Evolutionary conservation across 2,329 filamentous ascomycete genomes (phyloP), one percentile per base, ranked within the genome.

Genomic region (Colletotrichum siamense): DNA sequence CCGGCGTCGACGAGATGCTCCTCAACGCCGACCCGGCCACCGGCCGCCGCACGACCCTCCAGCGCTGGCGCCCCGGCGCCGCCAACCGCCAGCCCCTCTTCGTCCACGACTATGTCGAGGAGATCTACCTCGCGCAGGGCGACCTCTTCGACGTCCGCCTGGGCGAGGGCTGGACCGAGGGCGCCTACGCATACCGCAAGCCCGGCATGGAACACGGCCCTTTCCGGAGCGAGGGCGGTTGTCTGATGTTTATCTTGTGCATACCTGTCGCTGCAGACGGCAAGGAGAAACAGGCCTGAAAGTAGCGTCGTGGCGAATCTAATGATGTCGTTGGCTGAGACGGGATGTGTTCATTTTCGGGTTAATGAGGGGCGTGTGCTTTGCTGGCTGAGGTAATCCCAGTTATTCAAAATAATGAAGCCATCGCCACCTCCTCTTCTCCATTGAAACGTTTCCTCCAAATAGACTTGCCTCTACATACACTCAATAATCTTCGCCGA

Each of bases 201-300:
- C 84, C 84, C 16, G 84, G 84, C 12, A 86, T 85, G 85, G 77
- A 83, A 75, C 84, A 86, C 80, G 85, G 85, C 1, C 85, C 84
- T 15, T 86, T 85, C 73, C 78, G 76, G 70, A 83, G 81, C 30
- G 78, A 81, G 36, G 65, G 80, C 7, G 85, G 85, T 6, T 87
- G 84, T 75, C 79, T 86, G 73, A 84, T 82, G 81, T 84, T 83
- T 70, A 81, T 83, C 72, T 68, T 79, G 8, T 79, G 78, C 65
- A 79, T 81, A 36, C 78, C 77, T 22, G 77, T 81, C 15, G 65
- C 70, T 28, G 64, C 49, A 49, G 59, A 70, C 22, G 77, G 71
- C 1, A 65, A 69, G 44, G 69, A 30, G 70, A 78, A 6, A 61
- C 52, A 32, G n/a, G 34, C 52, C 24, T 24, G 15, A 28, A 18